Evolutionary conservation across 225 moss, liverwort and hornwort genomes (phyloP).

Genomic region (Pseudoscleropodium purum): DNA sequence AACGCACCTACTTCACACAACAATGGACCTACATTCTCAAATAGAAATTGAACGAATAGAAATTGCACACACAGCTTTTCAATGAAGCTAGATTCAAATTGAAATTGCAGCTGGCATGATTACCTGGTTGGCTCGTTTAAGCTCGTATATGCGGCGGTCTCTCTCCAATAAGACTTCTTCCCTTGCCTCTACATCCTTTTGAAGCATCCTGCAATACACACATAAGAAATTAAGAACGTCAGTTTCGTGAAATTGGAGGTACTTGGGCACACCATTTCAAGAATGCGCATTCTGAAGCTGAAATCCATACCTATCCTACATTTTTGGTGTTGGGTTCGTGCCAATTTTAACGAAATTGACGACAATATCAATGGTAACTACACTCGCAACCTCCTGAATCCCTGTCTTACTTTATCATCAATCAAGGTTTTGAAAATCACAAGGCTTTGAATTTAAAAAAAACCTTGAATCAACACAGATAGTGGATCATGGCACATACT

Average conservation of each 20-base stretch:
- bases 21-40: neutral
- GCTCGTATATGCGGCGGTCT: conserved; percentile 50
- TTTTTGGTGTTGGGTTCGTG: neutral
- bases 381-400: neutral
- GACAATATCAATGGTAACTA: neutral
- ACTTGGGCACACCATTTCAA: neutral
- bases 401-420: neutral
- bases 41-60: neutral
- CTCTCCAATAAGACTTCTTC: conserved; percentile 57
- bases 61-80: neutral
- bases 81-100: neutral
- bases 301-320: neutral
- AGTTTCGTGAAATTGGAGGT: neutral
- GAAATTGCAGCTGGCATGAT: neutral
- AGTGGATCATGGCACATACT: conserved; percentile 3
- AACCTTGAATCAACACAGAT: neutral
- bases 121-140: conserved; percentile 65
- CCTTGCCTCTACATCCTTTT: conserved; percentile 54
- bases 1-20: neutral
- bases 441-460: neutral
- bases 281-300: neutral
- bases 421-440: neutral
- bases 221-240: too few species aligned
- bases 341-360: neutral
- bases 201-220: conserved; percentile 39